phyloP scores from a whole-genome alignment of 1,139 yeast genomes.

The Saccharomyces hybrid region DNA sequence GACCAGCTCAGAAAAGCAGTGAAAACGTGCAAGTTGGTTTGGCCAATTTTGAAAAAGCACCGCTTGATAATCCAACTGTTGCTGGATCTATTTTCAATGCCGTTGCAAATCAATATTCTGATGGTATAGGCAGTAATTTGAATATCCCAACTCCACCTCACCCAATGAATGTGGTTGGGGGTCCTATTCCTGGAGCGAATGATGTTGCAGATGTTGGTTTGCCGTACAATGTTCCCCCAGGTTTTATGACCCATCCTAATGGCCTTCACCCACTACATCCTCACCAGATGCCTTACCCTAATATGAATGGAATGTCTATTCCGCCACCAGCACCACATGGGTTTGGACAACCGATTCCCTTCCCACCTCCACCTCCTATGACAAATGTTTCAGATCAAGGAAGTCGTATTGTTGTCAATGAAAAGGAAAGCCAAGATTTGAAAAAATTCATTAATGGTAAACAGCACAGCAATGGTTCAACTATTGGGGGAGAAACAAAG shows the following conservation, averaged over 20 bases:
- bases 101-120: constrained; percentile 24
- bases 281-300: constrained; percentile 26
- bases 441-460: constrained; percentile 5
- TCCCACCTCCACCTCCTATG: not conserved
- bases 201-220: constrained; percentile 15
- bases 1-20: not conserved
- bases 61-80: not conserved
- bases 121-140: constrained; percentile 5
- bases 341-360: constrained; percentile 13
- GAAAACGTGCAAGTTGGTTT: constrained; percentile 1
- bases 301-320: constrained; percentile 16
- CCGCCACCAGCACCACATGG: constrained; percentile 9
- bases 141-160: constrained; percentile 6
- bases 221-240: constrained; percentile 31
- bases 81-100: constrained; percentile 27
- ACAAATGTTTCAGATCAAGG: not conserved
- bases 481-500: not conserved
- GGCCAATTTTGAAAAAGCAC: constrained; percentile 16
- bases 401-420: constrained; percentile 6
- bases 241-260: constrained; percentile 23
- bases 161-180: not conserved
- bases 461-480: not conserved
- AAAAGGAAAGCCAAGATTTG: constrained; percentile 12
- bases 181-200: not conserved
- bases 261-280: constrained; percentile 26